Percentiles rank a stretch among this genome's conserved stretches.
Evolutionary conservation across 371 early-diverging fungal genomes (phyloP).

Genomic region (Mucor velutinosus): DNA sequence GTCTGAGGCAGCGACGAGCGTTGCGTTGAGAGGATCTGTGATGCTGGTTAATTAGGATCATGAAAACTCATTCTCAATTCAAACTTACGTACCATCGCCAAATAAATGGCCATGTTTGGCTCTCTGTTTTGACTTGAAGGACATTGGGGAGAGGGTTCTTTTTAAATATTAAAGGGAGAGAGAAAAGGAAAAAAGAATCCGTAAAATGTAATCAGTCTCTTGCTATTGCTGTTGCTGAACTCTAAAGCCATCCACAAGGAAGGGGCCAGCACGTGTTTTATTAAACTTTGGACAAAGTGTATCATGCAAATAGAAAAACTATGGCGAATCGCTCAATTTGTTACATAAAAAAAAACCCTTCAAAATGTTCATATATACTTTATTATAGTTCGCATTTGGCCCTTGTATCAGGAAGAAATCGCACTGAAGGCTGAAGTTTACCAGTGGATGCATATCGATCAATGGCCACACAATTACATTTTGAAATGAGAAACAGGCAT

Average conservation of each 20-base stretch:
- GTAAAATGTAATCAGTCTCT: not conserved
- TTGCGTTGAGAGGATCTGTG: conserved; percentile 41
- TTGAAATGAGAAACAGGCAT: too few relatives aligned
- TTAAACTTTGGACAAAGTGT: not conserved
- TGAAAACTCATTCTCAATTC: not conserved
- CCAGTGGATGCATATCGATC: too few relatives aligned
- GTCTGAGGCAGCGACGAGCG: conserved; percentile 26
- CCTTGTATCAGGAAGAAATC: too few relatives aligned
- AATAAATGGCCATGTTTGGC: conserved; percentile 50
- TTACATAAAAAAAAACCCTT: too few relatives aligned
- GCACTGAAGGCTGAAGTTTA: too few relatives aligned
- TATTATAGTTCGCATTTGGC: too few relatives aligned
- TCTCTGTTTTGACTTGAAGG: conserved; percentile 49
- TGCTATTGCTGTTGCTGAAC: not conserved
- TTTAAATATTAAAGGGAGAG: not conserved
- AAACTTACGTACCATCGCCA: conserved; percentile 45
- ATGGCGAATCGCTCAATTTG: not conserved
- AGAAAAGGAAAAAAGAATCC: not conserved
- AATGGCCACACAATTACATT: too few relatives aligned
- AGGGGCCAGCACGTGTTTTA: not conserved
- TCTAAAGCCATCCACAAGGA: not conserved
- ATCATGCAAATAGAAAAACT: not conserved
- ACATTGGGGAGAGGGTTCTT: conserved; percentile 17
- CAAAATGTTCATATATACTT: too few relatives aligned
- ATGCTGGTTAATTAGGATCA: not conserved